Base-by-base conservation (phyloP, 768 basidiomycete genomes). In the Lactarius quietus region DNA sequence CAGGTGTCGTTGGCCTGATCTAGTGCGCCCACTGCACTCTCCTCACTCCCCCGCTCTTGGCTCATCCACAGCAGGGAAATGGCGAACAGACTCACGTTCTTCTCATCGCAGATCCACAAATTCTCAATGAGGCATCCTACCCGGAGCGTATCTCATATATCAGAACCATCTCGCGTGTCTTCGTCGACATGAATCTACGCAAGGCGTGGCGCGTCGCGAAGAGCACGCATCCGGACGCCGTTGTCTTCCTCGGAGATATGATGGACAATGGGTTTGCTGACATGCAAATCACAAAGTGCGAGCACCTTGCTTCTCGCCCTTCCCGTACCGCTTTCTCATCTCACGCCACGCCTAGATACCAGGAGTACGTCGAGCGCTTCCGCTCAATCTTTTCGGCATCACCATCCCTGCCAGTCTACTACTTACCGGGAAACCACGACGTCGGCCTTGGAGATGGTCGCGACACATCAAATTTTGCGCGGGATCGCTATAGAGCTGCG, bases 361-460 rank as follows among this genome's bases (percentile, higher is more conserved):
- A 87, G 62, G 66, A 73, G 5, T 95, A 95, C 71, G 83, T 81
- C 64, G 72, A 72, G 26, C 82, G 88, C 55, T 97, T 93, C 78
- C 81, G 79, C 63, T 78, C 77, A 53, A 93, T 94, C 38, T 95
- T 96, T 76, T 75, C 78, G 26, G 74, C 81, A 7, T 69, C 78
- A 12, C 68, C 74, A 8, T 69, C 71, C 20, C 78, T 84, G 3
- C 86, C 88, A 0, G 77, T 81, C 64, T 88, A 87, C 74, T 89
- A 86, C 72, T 81, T 95, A 33, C 89, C 94, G 3, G 96, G 96
- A 7, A 98, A 98, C 73, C 94, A 95, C 72, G 96, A 98, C 71
- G 81, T 90, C 38, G 92, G 90, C 29, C 72, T 79, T 18, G 76
- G 77, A 15, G 62, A 69, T 20, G 65, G 70, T 6, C 18, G 61